phyloP scores from a whole-genome alignment of 1,284 basidiomycete species.

The Jaminaea rosea region DNA sequence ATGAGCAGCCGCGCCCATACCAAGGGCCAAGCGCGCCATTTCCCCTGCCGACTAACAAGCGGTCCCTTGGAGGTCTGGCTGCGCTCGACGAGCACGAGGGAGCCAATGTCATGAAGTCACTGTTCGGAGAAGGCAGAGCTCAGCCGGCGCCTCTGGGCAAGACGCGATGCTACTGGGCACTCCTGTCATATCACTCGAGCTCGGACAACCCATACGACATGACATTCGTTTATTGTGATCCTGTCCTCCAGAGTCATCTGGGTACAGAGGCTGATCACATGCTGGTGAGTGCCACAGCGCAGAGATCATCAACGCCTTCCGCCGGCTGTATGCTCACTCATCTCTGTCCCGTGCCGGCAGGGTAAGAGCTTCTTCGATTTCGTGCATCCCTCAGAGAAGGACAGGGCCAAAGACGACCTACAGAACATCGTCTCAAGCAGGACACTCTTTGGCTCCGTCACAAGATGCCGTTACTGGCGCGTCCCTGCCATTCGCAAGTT shows the following conservation, averaged over 20 bases:
- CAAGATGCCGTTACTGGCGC: slow-evolving; percentile 54
- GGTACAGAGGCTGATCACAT: slow-evolving; percentile 61
- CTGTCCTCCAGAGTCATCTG: slow-evolving; percentile 68
- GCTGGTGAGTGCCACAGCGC: too few species aligned
- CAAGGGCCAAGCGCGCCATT: neutral
- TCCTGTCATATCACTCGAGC: slow-evolving; percentile 15
- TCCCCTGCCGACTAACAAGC: neutral
- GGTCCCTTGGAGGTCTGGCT: neutral
- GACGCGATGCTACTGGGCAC: slow-evolving; percentile 17
- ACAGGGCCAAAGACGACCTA: slow-evolving; percentile 54
- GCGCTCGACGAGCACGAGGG: neutral
- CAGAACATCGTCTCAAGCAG: slow-evolving; percentile 66
- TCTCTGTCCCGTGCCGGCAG: too few species aligned
- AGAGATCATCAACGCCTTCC: too few species aligned
- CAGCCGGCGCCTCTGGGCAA: neutral
- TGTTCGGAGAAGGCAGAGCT: neutral
- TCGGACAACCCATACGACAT: slow-evolving; percentile 51
- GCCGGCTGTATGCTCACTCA: too few species aligned
- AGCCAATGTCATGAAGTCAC: neutral
- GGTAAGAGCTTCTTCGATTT: slow-evolving; percentile 71
- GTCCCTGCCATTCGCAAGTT: slow-evolving; percentile 50
- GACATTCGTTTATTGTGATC: slow-evolving; percentile 79
- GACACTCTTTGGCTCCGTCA: slow-evolving; percentile 82
- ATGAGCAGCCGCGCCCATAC: neutral
- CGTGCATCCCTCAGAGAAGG: slow-evolving; percentile 78